Base-by-base conservation (phyloP, 805 yeast genomes). In the Starmerella floris region DNA sequence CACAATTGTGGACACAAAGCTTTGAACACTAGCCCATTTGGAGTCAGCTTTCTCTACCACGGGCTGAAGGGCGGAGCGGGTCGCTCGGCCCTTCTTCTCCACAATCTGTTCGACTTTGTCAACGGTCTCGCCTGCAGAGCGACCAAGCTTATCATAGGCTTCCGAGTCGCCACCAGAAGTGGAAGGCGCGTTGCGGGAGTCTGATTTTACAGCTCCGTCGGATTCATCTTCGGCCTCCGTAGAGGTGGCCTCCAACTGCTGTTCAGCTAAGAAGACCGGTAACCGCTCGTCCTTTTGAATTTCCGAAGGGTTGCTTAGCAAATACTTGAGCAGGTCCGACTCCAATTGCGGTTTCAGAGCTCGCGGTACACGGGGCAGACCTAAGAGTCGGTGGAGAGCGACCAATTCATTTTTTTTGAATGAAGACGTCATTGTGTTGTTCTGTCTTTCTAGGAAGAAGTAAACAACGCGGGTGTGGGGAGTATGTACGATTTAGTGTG, bases 1-100 rank as follows among this genome's bases (percentile, higher is more conserved):
- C 11, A 21, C 23, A 11, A 47, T 41, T 13, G 45, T 36, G 21
- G 48, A 41, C 31, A 47, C 16, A 30, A 23, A 27, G 16, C 28
- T 31, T 16, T 44, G 46, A 28, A 44, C 2, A 6, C 8, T 4
- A 13, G 13, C 17, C 26, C 36, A 21, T 6, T 15, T 13, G 6
- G 16, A 8, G 10, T 9, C 4, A 17, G 21, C 15, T 5, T n/a
- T 20, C 10, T 9, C 4, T 6, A 22, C 11, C 20, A 22, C 17
- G 8, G 21, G 21, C 22, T 31, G n/a, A 10, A 31, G 9, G 15
- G n/a, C 8, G 4, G 22, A 11, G 22, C 10, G 22, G 15, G 5
- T 19, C 22, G 5, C 13, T 6, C 11, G n/a, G 8, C 16, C 32
- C 11, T 16, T 19, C 22, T 11, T 6, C 22, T 31, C 34, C 5